Evolutionary conservation across 495 filamentous ascomycete genomes (phyloP), one percentile per base, ranked within the genome.

Genomic region (Bacidia gigantensis): DNA sequence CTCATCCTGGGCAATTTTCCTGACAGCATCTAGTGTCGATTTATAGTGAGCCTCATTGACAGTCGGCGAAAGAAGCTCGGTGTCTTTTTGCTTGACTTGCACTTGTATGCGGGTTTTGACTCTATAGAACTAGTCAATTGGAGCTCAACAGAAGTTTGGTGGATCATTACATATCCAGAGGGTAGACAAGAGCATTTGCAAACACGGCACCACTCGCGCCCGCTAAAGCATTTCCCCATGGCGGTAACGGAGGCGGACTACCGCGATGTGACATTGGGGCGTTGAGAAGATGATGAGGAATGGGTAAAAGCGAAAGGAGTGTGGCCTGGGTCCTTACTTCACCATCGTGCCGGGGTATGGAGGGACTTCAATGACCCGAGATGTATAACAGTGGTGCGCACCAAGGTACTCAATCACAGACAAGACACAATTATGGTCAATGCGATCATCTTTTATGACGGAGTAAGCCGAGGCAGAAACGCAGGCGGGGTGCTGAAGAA

Each of bases 81-180:
- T 56, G n/a, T 58, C n/a, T 50, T 78, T 77, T 47, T 70, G 70
- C 63, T 89, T 95, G 26, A 94, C 83, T 69, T 99, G 92, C 26
- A 97, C 93, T 69, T 99, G 92, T 11, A 99, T 77, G 55, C 89
- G 87, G 21, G 92, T 99, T 71, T 99, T 99, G 53, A 97, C 82
- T 55, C 90, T 97, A 57, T n/a, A 48, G 12, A 5, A 42, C 56
- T 20, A 56, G 49, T 47, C 41, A 17, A 20, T 9, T 20, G 40
- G 14, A n/a, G 40, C 9, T 11, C 32, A n/a, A n/a, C n/a, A n/a
- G n/a, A n/a, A n/a, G n/a, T n/a, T n/a, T n/a, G n/a, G n/a, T n/a
- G n/a, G n/a, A n/a, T n/a, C n/a, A n/a, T n/a, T 72, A 96, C 90
- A 99, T 87, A 68, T 99, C 92, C 29, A 99, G 72, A 12, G 92